Evolutionary conservation across 805 yeast genomes (phyloP).

Genomic region (Candida argentea): DNA sequence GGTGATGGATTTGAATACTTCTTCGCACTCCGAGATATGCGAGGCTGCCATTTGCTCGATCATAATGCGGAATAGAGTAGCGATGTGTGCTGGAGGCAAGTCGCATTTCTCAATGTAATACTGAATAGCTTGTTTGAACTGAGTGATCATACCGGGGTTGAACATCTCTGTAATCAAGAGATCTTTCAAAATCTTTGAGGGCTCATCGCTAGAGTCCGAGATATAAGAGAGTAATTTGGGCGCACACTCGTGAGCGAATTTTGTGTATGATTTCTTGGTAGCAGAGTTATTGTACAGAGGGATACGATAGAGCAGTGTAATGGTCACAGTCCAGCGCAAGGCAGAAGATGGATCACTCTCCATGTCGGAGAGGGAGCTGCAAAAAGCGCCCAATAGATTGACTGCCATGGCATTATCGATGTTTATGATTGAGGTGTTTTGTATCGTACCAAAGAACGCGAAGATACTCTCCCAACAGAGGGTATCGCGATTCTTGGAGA

Average conservation of each 20-base stretch:
- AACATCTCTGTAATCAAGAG: slow-evolving; percentile 8
- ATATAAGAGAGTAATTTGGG: slow-evolving; percentile 2
- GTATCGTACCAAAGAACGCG: slow-evolving; percentile 11
- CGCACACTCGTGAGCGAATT: slow-evolving; percentile 14
- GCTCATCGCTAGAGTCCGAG: neutral
- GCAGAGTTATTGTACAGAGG: slow-evolving; percentile 13
- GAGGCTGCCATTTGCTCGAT: slow-evolving; percentile 20
- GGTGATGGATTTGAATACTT: slow-evolving; percentile 34
- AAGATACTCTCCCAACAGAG: slow-evolving; percentile 5
- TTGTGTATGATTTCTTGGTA: slow-evolving; percentile 19
- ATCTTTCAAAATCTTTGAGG: neutral
- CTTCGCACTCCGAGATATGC: slow-evolving; percentile 36
- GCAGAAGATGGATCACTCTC: slow-evolving; percentile 1
- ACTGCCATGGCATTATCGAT: slow-evolving; percentile 23
- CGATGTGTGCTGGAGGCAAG: slow-evolving; percentile 6
- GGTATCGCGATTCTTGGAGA: slow-evolving; percentile 3
- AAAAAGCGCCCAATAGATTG: slow-evolving; percentile 11
- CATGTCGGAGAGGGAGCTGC: slow-evolving; percentile 1
- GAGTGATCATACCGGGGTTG: slow-evolving; percentile 5
- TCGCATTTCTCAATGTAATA: slow-evolving; percentile 14
- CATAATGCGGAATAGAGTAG: slow-evolving; percentile 14
- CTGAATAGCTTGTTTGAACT: slow-evolving; percentile 19
- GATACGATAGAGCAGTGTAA: slow-evolving; percentile 14
- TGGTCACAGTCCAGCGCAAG: slow-evolving; percentile 14
- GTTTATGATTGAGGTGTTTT: slow-evolving; percentile 16